These are phyloP conservation scores for Xylariaceae sp. DNA, from an alignment of 2,329 filamentous ascomycete genomes.

Conservation along the genomic window DNA sequence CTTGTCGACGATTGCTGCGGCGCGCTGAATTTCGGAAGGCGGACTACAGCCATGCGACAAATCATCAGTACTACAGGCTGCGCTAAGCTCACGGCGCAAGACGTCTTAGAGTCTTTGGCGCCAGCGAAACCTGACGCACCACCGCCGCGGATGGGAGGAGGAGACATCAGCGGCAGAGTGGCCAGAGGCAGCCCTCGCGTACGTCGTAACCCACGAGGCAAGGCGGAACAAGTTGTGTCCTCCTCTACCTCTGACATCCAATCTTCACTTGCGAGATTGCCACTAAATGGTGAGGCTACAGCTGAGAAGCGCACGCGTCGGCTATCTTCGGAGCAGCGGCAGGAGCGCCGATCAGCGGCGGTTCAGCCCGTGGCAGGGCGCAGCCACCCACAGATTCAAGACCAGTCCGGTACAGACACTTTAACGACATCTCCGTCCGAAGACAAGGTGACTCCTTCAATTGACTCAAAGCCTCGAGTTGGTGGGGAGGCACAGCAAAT, in stretches of 20 bases:
- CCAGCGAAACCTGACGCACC: conserved; percentile 18
- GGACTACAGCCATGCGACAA: conserved; percentile 64
- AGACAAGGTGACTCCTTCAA: neutral
- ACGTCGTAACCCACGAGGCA: conserved; percentile 24
- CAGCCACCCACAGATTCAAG: conserved; percentile 13
- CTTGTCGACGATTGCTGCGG: conserved; percentile 86
- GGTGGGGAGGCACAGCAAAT: too few species aligned
- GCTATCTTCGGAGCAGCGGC: conserved; percentile 17
- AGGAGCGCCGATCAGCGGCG: conserved; percentile 5
- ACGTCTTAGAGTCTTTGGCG: conserved; percentile 46
- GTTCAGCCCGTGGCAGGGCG: conserved; percentile 27
- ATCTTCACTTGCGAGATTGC: conserved; percentile 34
- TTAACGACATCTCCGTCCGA: conserved; percentile 2
- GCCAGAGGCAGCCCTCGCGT: conserved; percentile 25
- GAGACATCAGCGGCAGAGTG: conserved; percentile 13
- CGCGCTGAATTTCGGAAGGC: conserved; percentile 66
- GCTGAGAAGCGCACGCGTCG: conserved; percentile 23
- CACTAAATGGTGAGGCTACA: conserved; percentile 31
- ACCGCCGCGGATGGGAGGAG: too few species aligned
- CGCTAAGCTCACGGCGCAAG: conserved; percentile 55
- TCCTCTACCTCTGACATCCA: conserved; percentile 26
- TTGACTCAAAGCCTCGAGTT: neutral
- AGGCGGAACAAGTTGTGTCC: conserved; percentile 18
- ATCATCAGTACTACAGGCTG: conserved; percentile 74
- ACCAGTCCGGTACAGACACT: conserved; percentile 16